Evolutionary conservation across 73 alveolate species (phyloP), one percentile per base, ranked within the genome.

Genomic region (Chromera velia): DNA sequence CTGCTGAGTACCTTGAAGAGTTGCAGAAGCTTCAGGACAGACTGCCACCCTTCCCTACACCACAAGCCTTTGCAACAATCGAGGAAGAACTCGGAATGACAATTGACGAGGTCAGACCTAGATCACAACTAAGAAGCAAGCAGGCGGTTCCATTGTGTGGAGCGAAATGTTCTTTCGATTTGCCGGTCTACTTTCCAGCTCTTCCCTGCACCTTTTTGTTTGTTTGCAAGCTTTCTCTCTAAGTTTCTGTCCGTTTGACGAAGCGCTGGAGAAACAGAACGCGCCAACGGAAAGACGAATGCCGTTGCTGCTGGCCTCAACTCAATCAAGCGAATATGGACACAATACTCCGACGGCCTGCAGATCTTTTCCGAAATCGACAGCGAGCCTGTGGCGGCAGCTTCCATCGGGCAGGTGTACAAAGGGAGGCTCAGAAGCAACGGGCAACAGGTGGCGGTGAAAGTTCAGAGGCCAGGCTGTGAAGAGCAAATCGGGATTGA

Each of bases 391-490:
- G 7, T 88, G 26, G 94, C 91, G 7, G 63, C 87, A 34, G 94
- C 94, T 17, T 80, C 90, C 24, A 31, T 88, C 17, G 94, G 90
- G 24, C 84, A 88, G 76, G 94, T 88, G 28, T 90, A 88, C 64
- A 72, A 55, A 73, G 94, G 90, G 22, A 34, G 49, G n/a, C 47
- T 87, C 32, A 68, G 70, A 6, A 22, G 72, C 34, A 76, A 85
- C 28, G 90, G 90, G 48, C 88, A 75, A n/a, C 45, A 22, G 32
- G 90, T 83, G 13, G 93, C 94, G 33, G 93, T 88, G 30, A 88
- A 84, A 64, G 93, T 88, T 0, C 74, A 88, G 85, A 89, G 70
- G 30, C 70, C 70, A 1, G 70, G 70, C 31, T 22, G 27, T 17
- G 70, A 17, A 9, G 70, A 55, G 30, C 4, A 1, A 1, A n/a